phyloP scores from a whole-genome alignment of 352 stramenopile genomes.

The Phytophthora megakarya region DNA sequence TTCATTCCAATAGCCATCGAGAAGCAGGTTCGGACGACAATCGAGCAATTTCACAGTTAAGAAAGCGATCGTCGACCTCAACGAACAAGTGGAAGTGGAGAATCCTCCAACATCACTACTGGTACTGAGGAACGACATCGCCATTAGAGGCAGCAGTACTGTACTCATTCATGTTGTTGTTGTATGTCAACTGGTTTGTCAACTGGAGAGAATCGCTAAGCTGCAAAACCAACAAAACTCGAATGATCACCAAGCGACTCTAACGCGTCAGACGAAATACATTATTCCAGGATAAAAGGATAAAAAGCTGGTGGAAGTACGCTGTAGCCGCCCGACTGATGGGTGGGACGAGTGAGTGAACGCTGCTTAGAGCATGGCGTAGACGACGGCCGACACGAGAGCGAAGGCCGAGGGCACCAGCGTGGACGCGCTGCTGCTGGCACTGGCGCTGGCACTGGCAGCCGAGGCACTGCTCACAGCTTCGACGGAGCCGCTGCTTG shows the following conservation, averaged over 20 bases:
- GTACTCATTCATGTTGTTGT: neutral
- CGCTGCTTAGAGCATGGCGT: constrained; percentile 43
- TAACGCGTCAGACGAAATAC: constrained; percentile 26
- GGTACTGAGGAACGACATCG: neutral
- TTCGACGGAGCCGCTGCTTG: constrained; percentile 18
- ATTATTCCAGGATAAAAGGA: constrained; percentile 19
- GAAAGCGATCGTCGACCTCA: neutral
- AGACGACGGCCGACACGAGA: constrained; percentile 35
- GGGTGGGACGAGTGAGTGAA: constrained; percentile 15
- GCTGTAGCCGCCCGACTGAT: constrained; percentile 8
- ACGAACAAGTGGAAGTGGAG: constrained; percentile 10
- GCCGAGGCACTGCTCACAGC: constrained; percentile 15
- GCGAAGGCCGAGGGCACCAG: constrained; percentile 33
- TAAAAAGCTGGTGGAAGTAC: constrained; percentile 16
- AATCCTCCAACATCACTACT: too few relatives aligned
- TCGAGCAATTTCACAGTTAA: too few relatives aligned
- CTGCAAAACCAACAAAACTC: too few relatives aligned
- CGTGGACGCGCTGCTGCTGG: constrained; percentile 31
- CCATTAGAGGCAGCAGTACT: neutral
- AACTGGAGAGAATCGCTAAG: too few relatives aligned
- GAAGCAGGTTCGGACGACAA: too few relatives aligned
- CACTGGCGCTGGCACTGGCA: constrained; percentile 26
- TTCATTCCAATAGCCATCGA: too few relatives aligned
- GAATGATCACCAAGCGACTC: too few relatives aligned
- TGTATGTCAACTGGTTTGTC: neutral